Evolutionary conservation across 257 asterid genomes (phyloP).

Genomic region (Nicotiana noctiflora): DNA sequence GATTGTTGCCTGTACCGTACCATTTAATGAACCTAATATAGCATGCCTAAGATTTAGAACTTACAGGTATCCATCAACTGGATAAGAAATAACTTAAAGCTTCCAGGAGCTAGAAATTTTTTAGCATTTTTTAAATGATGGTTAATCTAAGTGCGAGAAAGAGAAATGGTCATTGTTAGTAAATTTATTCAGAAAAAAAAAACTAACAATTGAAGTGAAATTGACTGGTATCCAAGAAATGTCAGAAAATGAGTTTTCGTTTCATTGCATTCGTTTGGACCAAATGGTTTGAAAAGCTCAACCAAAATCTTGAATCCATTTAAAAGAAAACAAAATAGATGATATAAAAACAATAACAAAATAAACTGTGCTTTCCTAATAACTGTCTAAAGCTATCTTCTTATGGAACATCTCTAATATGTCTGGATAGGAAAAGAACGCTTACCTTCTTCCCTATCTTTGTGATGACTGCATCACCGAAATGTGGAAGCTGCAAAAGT

Average conservation of each 20-base stretch:
- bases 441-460: constrained; percentile 64
- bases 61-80: neutral
- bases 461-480: constrained; percentile 59
- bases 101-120: neutral
- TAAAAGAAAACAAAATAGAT: no score
- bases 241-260: neutral
- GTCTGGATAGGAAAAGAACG: neutral
- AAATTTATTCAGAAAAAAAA: neutral
- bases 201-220: neutral
- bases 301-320: neutral
- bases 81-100: neutral
- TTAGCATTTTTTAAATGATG: neutral
- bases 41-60: neutral
- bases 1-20: neutral
- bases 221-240: neutral
- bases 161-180: neutral
- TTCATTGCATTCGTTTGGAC: neutral
- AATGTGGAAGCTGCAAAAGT: constrained; percentile 89
- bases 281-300: neutral
- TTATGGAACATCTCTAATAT: neutral
- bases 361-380: neutral
- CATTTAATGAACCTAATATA: neutral
- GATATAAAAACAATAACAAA: neutral
- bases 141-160: neutral
- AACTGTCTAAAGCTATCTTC: neutral